Conservation (phyloP, 768 basidiomycete genomes). For the Tulasnella sp. region DNA sequence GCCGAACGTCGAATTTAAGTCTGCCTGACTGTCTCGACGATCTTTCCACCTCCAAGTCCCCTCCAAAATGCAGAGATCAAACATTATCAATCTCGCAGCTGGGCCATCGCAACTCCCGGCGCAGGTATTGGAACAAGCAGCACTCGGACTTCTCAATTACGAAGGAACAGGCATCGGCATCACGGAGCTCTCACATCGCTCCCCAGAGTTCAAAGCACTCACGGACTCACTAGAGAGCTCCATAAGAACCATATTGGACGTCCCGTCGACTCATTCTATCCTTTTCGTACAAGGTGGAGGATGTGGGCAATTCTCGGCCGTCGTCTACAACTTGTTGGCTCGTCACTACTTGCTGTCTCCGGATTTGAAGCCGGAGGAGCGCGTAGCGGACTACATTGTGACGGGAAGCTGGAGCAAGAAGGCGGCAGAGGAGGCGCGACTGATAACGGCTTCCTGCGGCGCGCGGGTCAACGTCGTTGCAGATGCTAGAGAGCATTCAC, state of each 20-base stretch:
- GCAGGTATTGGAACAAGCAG: conserved; percentile 76
- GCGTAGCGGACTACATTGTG: conserved; percentile 76
- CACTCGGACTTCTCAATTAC: conserved; percentile 83
- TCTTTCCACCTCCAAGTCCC: not conserved
- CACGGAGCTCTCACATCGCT: conserved; percentile 93
- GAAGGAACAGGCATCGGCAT: conserved; percentile 87
- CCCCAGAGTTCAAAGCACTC: conserved; percentile 74
- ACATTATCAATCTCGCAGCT: conserved; percentile 85
- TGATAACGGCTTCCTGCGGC: not conserved
- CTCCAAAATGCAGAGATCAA: conserved; percentile 31
- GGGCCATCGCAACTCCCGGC: conserved; percentile 89
- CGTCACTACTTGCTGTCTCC: conserved; percentile 72
- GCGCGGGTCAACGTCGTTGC: conserved; percentile 55
- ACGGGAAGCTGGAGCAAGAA: conserved; percentile 91
- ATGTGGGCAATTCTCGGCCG: conserved; percentile 82
- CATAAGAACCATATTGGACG: conserved; percentile 66
- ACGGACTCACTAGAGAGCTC: conserved; percentile 53
- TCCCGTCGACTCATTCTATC: conserved; percentile 77
- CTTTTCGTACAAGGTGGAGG: conserved; percentile 96
- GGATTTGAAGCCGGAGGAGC: conserved; percentile 45
- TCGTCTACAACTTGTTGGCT: conserved; percentile 86
- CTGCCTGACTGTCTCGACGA: not conserved
- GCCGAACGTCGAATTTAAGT: too few relatives aligned
- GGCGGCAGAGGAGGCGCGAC: conserved; percentile 58
- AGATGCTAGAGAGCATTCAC: conserved; percentile 55